These are phyloP conservation scores for Phytophthora boehmeriae DNA, from an alignment of 352 stramenopile genomes.

Conservation along the genomic window DNA sequence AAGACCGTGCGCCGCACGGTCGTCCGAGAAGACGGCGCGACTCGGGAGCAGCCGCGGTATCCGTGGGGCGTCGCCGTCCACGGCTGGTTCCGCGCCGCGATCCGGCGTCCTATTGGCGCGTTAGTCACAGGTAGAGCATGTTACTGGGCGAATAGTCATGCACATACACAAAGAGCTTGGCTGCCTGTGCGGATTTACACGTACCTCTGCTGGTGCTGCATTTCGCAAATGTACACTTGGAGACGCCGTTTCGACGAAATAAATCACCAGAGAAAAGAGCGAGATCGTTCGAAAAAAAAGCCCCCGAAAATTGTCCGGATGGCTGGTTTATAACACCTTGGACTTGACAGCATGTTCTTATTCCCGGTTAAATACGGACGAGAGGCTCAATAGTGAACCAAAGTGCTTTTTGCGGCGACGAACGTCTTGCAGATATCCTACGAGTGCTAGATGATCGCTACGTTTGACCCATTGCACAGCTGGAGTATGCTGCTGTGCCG, in stretches of 20 bases:
- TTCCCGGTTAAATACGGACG: no score
- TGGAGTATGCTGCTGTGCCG: no score
- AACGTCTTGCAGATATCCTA: no score
- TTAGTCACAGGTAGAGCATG: neutral
- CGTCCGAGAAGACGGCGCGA: constrained; percentile 14
- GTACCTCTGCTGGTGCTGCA: neutral
- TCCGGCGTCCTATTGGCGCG: constrained; percentile 13
- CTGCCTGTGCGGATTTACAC: neutral
- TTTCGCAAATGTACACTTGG: constrained; percentile 2
- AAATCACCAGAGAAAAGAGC: constrained; percentile 1
- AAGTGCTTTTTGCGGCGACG: no score
- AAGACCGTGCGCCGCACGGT: constrained; percentile 21
- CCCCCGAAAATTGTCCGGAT: no score
- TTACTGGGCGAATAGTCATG: no score
- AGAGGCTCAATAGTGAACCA: no score
- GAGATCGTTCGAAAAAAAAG: constrained; percentile 1
- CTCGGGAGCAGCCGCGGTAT: constrained; percentile 31
- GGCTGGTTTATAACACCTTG: no score
- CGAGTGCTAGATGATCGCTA: no score
- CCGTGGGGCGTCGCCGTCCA: constrained; percentile 17
- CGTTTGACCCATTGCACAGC: no score
- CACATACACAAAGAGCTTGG: no score
- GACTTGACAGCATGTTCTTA: no score
- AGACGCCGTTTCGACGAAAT: neutral
- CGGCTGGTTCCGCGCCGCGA: constrained; percentile 11